phyloP scores from a whole-genome alignment of 2,329 filamentous ascomycete genomes.

The Westerdykella ornata region DNA sequence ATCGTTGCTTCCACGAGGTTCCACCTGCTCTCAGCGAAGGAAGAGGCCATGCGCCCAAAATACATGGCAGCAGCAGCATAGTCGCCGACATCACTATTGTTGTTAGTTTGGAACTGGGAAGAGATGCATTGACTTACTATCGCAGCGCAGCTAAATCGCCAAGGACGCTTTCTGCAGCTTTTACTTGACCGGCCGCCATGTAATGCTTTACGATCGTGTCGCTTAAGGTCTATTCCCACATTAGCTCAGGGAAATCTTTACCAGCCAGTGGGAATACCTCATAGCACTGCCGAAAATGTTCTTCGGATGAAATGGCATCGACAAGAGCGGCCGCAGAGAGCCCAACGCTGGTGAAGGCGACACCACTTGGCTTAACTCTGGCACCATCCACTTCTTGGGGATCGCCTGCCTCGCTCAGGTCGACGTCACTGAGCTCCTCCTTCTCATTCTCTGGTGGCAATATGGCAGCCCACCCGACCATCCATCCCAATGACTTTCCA shows the following conservation, averaged over 20 bases:
- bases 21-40: conserved; percentile 75
- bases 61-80: conserved; percentile 66
- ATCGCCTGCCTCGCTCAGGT: conserved; percentile 23
- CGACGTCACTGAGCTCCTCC: conserved; percentile 34
- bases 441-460: conserved; percentile 19
- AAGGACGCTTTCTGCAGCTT: conserved; percentile 70
- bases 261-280: conserved; percentile 23
- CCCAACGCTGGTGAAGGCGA: conserved; percentile 12
- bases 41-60: conserved; percentile 70
- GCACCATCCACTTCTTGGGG: conserved; percentile 6
- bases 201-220: conserved; percentile 79
- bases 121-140: conserved; percentile 41
- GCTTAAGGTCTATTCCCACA: conserved; percentile 69
- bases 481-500: conserved; percentile 67
- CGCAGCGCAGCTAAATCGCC: conserved; percentile 83
- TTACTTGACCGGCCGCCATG: conserved; percentile 67
- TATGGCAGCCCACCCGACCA: conserved; percentile 60
- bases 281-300: conserved; percentile 37
- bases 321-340: conserved; percentile 27
- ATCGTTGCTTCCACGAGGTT: conserved; percentile 71
- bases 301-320: conserved; percentile 31
- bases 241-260: conserved; percentile 5
- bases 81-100: conserved; percentile 55
- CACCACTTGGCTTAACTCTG: background rate
- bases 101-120: conserved; percentile 5